Base-by-base conservation (phyloP, 306 rosid genomes). In the Prunus davidiana region DNA sequence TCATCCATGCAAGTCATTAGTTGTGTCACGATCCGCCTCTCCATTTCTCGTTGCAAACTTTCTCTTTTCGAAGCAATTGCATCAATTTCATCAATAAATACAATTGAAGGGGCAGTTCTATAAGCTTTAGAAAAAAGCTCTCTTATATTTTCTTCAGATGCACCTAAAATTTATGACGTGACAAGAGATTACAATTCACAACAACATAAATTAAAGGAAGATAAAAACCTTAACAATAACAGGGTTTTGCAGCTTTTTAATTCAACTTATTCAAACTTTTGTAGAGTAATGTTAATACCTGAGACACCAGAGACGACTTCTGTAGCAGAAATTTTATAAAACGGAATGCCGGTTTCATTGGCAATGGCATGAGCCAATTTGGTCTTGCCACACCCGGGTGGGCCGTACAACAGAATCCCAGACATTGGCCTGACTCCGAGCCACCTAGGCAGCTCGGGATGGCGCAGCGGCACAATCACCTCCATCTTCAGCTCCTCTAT, bases 371-470 rank as follows among this genome's bases (percentile, higher is more conserved):
- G 90, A 74, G 98, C 97, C 57, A 93, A 85, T 34, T 71, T 91
- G 13, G 97, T 93, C 82, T 93, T 93, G 32, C 98, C 98, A 81
- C 97, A 93, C 13, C 98, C 98, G 0, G 97, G 91, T 1, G 97
- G 97, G 10, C 98, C 98, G 50, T 88, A 89, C 67, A 93, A 73
- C 69, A 93, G 79, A 76, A 93, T 89, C 61, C 97, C 98, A 6
- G 85, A 51, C 78, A 83, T 80, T 2, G 97, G 96, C 49, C 58
- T 82, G 51, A 87, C 86, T 2, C 97, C 96, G 1, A 89, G 82
- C 60, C 79, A 72, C 65, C 47, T 78, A 1, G 83, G 88, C 57
- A 93, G 55, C 71, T 88, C 77, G 0, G 92, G 90, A 74, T 86
- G 88, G 67, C 74, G 80, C 46, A 89, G 78, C 2, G 96, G 96